Evolutionary conservation across 73 alveolate genomes (phyloP).

Genomic region (Tetrahymena elliotti): DNA sequence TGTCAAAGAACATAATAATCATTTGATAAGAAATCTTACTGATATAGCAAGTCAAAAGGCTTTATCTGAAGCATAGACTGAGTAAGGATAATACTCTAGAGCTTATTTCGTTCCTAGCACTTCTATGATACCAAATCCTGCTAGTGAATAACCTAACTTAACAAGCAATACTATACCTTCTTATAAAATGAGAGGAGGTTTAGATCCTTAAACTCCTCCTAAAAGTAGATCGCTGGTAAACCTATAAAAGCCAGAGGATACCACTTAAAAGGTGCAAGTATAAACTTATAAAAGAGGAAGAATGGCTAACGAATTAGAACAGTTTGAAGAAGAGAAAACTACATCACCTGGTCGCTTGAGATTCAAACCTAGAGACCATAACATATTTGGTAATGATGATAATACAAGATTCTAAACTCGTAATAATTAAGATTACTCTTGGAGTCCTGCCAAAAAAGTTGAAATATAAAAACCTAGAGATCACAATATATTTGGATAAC

Average conservation of each 20-base stretch:
- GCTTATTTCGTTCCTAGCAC: neutral
- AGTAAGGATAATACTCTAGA: neutral
- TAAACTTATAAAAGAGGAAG: neutral
- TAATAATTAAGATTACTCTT: neutral
- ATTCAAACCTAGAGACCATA: neutral
- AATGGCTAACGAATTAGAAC: neutral
- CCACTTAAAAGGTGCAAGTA: neutral
- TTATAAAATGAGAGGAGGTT: neutral
- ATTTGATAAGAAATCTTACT: neutral
- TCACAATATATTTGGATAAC: neutral
- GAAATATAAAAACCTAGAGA: neutral
- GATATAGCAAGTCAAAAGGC: neutral
- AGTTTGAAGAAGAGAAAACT: neutral
- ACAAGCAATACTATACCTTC: neutral
- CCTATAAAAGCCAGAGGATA: neutral
- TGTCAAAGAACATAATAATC: neutral
- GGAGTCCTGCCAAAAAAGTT: neutral
- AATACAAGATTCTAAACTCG: neutral
- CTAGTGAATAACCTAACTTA: neutral
- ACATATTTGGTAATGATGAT: neutral
- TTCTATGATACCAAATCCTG: neutral
- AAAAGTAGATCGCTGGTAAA: neutral
- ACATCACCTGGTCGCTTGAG: neutral
- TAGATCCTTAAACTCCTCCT: neutral
- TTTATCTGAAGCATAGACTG: neutral